phyloP scores from a whole-genome alignment of 345 rosid species.

The Citropsis articulata region DNA sequence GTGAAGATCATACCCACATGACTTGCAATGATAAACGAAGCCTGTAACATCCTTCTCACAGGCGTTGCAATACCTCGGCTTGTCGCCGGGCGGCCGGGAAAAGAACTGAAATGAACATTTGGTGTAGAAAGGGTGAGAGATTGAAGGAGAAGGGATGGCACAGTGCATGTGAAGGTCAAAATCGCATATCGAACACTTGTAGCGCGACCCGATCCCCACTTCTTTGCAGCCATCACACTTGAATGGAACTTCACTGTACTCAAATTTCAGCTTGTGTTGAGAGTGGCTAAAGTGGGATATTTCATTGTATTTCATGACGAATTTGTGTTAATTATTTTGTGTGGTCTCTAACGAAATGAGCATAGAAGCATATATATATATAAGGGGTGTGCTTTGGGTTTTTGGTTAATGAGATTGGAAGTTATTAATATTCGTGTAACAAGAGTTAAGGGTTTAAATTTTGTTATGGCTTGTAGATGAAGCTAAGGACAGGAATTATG shows the following conservation, averaged over 20 bases:
- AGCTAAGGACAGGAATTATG: slow-evolving; percentile 48
- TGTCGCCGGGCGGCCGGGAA: slow-evolving; percentile 56
- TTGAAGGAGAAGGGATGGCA: slow-evolving; percentile 47
- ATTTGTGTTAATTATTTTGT: background rate
- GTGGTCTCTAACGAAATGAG: slow-evolving; percentile 5
- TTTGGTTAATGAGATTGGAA: slow-evolving; percentile 1
- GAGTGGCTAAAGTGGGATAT: slow-evolving; percentile 81
- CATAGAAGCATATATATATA: slow-evolving; percentile 9
- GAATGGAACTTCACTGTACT: slow-evolving; percentile 70
- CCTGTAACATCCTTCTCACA: slow-evolving; percentile 74
- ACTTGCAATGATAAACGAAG: slow-evolving; percentile 73
- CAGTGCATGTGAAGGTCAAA: slow-evolving; percentile 89
- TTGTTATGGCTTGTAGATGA: slow-evolving; percentile 33
- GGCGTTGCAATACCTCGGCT: slow-evolving; percentile 71
- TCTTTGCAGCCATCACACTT: slow-evolving; percentile 96
- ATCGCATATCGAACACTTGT: slow-evolving; percentile 60
- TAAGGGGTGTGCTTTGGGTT: background rate
- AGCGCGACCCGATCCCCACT: slow-evolving; percentile 81
- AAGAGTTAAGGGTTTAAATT: slow-evolving; percentile 3
- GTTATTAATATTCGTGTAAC: slow-evolving; percentile 1
- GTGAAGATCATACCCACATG: slow-evolving; percentile 89
- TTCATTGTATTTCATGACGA: slow-evolving; percentile 62
- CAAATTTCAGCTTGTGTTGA: slow-evolving; percentile 60
- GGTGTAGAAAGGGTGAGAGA: slow-evolving; percentile 77
- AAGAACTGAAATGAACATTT: slow-evolving; percentile 81